Conservation (phyloP, 2,329 filamentous ascomycete species). For the Aspergillus phoenicis region DNA sequence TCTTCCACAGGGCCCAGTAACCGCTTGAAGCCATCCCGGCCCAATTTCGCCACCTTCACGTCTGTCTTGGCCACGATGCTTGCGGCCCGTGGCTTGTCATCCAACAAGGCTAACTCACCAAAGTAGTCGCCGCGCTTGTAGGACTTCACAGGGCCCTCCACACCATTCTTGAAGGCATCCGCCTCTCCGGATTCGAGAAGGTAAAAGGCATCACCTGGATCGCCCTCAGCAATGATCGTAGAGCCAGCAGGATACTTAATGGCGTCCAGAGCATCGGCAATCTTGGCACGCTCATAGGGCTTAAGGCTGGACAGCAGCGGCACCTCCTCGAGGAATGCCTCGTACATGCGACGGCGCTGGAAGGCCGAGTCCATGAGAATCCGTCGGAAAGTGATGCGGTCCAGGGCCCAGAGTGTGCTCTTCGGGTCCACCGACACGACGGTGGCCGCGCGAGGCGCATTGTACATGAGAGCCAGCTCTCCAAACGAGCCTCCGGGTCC, state of each 20-base stretch:
- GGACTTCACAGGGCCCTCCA: constrained; percentile 69
- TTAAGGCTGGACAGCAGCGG: constrained; percentile 81
- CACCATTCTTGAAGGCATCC: constrained; percentile 79
- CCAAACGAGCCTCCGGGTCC: constrained; percentile 91
- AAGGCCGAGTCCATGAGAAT: constrained; percentile 99
- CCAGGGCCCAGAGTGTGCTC: constrained; percentile 89
- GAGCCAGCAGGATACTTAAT: constrained; percentile 78
- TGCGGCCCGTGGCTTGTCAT: constrained; percentile 89
- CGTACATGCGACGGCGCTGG: constrained; percentile 93
- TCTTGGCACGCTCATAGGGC: constrained; percentile 93
- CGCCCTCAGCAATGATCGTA: constrained; percentile 88
- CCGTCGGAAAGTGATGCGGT: constrained; percentile 93
- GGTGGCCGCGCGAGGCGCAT: constrained; percentile 91
- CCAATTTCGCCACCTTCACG: constrained; percentile 88
- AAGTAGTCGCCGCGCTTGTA: constrained; percentile 96
- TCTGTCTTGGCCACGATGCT: constrained; percentile 82
- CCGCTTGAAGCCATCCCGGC: constrained; percentile 92
- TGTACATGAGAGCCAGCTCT: constrained; percentile 97
- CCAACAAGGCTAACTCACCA: constrained; percentile 88
- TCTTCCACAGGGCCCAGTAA: constrained; percentile 89
- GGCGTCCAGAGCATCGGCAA: constrained; percentile 92
- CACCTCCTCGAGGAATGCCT: constrained; percentile 93
- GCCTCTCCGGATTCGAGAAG: constrained; percentile 86
- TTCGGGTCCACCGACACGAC: constrained; percentile 78
- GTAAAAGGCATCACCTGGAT: constrained; percentile 89